Base-by-base conservation (phyloP, 139 green algal species). In the Desmodesmus armatus region DNA sequence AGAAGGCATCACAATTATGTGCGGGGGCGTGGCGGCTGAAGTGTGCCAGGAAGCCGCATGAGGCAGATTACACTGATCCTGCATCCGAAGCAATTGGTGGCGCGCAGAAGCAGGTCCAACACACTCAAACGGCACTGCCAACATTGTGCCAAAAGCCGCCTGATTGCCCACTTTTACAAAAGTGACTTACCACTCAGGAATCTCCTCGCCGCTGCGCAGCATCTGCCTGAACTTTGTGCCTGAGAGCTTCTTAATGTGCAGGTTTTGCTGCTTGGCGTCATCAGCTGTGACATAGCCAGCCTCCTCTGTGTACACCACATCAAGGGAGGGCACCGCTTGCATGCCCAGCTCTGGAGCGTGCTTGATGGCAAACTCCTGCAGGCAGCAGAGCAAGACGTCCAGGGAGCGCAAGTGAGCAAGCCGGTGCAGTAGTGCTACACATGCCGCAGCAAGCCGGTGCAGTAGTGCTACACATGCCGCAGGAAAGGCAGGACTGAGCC, bases 121-220 rank as follows among this genome's bases (percentile, higher is more conserved):
- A 17, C 53, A 70, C 9, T 9, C 60, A 11, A 5, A 5, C 60
- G 7, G 27, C 31, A 19, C 9, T 5, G 60, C 60, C 6, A 19
- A 5, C 60, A 19, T 39, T 5, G 31, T 5, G 27, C 60, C 7
- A 19, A 11, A 11, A 5, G 9, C 9, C 60, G 35, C 6, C 60
- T 5, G 35, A 70, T 7, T 5, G 88, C 41, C 95, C 90, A 99
- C 98, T n/a, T n/a, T n/a, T n/a, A n/a, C n/a, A n/a, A n/a, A n/a
- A n/a, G n/a, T n/a, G n/a, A n/a, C n/a, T n/a, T n/a, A 72, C 97
- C 97, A 99, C 79, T 99, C 96, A 25, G 97, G 97, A 87, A 99
- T 98, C 41, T 98, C 96, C 49, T 96, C 94, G 23, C 96, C 95
- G 29, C 55, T 70, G 71, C 95, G 91, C 84, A 98, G 92, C 95